Percentiles rank a stretch among this genome's conserved stretches.
Conservation (phyloP, 352 stramenopile genomes). For the Globisporangium takayamanum region DNA sequence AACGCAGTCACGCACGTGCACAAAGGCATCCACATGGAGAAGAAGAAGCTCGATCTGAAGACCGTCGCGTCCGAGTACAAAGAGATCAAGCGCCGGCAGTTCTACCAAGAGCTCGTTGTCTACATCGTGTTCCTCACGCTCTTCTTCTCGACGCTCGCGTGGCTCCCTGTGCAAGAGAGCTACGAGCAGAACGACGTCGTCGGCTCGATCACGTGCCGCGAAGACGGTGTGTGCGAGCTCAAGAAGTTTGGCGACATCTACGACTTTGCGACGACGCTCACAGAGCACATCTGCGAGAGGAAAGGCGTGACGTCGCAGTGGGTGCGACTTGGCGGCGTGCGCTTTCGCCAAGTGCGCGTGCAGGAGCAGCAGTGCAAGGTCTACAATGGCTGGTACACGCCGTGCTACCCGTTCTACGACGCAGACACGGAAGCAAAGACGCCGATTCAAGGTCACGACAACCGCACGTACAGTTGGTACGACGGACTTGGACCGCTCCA, state of each 20-base stretch:
- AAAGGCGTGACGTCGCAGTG: conserved; percentile 61
- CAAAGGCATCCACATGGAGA: conserved; percentile 86
- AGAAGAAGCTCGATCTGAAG: conserved; percentile 83
- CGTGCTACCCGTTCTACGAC: conserved; percentile 75
- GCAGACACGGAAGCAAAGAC: conserved; percentile 41
- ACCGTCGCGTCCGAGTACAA: conserved; percentile 79
- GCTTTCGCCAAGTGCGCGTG: conserved; percentile 80
- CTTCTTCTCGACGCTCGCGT: conserved; percentile 73
- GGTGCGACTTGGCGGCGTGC: conserved; percentile 68
- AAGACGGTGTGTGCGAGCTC: conserved; percentile 75
- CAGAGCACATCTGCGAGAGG: conserved; percentile 42
- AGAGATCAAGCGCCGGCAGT: conserved; percentile 81
- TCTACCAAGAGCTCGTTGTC: conserved; percentile 85
- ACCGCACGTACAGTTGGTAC: conserved; percentile 56
- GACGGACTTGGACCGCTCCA: conserved; percentile 53
- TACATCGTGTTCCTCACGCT: conserved; percentile 74
- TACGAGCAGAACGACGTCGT: conserved; percentile 85
- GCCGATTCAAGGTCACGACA: conserved; percentile 34
- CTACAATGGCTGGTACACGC: conserved; percentile 44
- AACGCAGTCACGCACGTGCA: conserved; percentile 48
- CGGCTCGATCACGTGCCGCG: conserved; percentile 62
- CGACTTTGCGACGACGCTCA: conserved; percentile 53
- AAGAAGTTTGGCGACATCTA: conserved; percentile 76
- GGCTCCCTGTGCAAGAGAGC: conserved; percentile 75
- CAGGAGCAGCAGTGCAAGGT: conserved; percentile 64